Base-by-base conservation (phyloP, 2,329 filamentous ascomycete species). In the Penicillium sp. region DNA sequence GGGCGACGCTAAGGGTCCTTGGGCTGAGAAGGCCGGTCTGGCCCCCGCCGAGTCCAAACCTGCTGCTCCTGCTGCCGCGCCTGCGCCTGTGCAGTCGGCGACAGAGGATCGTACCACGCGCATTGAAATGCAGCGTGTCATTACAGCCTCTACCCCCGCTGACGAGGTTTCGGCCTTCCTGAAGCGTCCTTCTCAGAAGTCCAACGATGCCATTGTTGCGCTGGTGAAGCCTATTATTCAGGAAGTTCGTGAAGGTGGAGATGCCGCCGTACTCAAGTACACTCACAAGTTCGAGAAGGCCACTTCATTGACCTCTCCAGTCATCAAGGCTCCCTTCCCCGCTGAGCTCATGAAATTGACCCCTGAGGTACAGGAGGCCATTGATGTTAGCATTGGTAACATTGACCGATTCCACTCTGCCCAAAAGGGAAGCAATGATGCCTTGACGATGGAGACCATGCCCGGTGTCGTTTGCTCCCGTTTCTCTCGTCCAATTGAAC, bases 271-370 rank as follows among this genome's bases (percentile, higher is more conserved):
- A 23, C 81, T 99, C 42, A 87, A 89, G 46, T 97, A 96, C 73
- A 97, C 94, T 1, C 92, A 96, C 81, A 96, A 95, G 73, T 99
- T 99, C 63, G 94, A 99, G 70, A 96, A 93, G 76, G 94, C 93
- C 0, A 95, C 90, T 0, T 93, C 89, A 2, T 79, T 99, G 54
- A 94, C 85, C 13, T 93, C 91, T 0, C 90, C 93, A 0, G 91
- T 99, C 13, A 79, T 99, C 58, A 88, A 85, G 66, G 93, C 94
- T 1, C 94, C 94, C 0, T 99, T 96, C 78, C 86, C 90, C 1
- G 75, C 86, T 60, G 83, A 86, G 53, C 79, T 97, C 42, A 97
- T 99, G 94, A 80, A 90, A 57, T 80, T 99, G 15, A 77, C 88
- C 0, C 80, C 84, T 1, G 92, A 96, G 71, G 96, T 91, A 0